Evolutionary conservation across 371 early-diverging fungal genomes (phyloP).

Genomic region (Catenaria anguillulae): DNA sequence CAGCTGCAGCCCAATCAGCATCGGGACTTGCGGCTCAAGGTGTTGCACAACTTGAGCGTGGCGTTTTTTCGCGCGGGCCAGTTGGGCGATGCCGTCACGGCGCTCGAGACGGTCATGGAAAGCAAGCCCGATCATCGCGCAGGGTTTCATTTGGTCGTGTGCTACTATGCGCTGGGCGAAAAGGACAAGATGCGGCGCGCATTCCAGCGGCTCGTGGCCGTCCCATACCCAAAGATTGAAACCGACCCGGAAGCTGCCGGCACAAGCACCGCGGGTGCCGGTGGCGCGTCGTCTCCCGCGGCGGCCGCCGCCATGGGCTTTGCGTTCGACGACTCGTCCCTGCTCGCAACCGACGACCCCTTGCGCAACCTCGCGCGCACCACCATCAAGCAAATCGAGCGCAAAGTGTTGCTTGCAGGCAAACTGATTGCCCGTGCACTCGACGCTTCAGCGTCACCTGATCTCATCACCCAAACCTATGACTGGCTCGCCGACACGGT

Average conservation of each 20-base stretch:
- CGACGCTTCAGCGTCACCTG: conserved; percentile 28
- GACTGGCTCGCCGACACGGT: conserved; percentile 32
- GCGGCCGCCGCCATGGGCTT: no score
- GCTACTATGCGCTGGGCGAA: conserved; percentile 39
- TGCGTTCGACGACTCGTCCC: neutral
- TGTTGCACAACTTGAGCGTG: conserved; percentile 34
- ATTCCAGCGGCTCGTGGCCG: conserved; percentile 25
- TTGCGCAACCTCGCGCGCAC: neutral
- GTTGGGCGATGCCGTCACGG: conserved; percentile 36
- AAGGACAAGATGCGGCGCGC: conserved; percentile 29
- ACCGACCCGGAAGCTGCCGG: conserved; percentile 23
- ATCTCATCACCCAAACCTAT: no score
- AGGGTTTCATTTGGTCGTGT: conserved; percentile 35
- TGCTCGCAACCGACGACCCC: neutral
- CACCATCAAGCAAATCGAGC: conserved; percentile 18
- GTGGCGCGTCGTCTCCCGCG: conserved; percentile 14
- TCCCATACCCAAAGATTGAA: conserved; percentile 20
- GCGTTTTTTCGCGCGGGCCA: conserved; percentile 34
- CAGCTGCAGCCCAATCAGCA: conserved; percentile 31
- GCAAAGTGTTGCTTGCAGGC: conserved; percentile 26
- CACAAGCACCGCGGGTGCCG: conserved; percentile 18
- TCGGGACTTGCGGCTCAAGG: conserved; percentile 26
- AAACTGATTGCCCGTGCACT: conserved; percentile 31
- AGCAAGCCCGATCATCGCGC: conserved; percentile 30
- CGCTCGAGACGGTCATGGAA: conserved; percentile 37